Evolutionary conservation across 2,329 filamentous ascomycete species (phyloP).

Genomic region (Aspergillus floridensis): DNA sequence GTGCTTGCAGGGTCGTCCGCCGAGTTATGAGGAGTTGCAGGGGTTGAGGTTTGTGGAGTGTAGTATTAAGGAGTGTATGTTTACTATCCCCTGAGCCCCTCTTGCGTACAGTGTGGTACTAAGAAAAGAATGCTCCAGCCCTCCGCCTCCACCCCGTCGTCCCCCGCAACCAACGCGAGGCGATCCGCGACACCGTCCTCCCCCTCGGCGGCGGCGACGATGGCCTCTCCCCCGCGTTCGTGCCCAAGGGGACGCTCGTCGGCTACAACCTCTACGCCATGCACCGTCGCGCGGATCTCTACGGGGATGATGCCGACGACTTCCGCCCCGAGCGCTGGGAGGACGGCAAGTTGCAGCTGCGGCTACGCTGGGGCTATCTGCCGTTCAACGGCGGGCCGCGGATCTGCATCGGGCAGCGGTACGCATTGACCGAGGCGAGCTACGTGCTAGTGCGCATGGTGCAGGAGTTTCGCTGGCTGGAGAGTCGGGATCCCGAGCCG

Average conservation of each 20-base stretch:
- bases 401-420: conserved; percentile 56
- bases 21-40: not conserved
- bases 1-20: not conserved
- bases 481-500: not conserved
- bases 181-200: conserved; percentile 66
- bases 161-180: conserved; percentile 69
- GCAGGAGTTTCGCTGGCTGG: conserved; percentile 32
- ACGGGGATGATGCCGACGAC: conserved; percentile 43
- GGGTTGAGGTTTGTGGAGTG: not conserved
- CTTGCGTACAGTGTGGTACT: not conserved
- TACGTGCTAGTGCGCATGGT: conserved; percentile 40
- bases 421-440: conserved; percentile 55
- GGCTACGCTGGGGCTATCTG: conserved; percentile 49
- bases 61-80: not conserved
- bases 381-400: conserved; percentile 50
- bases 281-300: conserved; percentile 34
- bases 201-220: conserved; percentile 57
- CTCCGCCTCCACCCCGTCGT: conserved; percentile 75
- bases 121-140: not conserved
- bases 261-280: conserved; percentile 47
- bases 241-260: conserved; percentile 46
- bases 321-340: conserved; percentile 46
- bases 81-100: too few relatives aligned
- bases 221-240: conserved; percentile 37
- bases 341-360: conserved; percentile 30